Evolutionary conservation across 192 early-diverging fungal genomes (phyloP).

Genomic region (Mortierella alpina): DNA sequence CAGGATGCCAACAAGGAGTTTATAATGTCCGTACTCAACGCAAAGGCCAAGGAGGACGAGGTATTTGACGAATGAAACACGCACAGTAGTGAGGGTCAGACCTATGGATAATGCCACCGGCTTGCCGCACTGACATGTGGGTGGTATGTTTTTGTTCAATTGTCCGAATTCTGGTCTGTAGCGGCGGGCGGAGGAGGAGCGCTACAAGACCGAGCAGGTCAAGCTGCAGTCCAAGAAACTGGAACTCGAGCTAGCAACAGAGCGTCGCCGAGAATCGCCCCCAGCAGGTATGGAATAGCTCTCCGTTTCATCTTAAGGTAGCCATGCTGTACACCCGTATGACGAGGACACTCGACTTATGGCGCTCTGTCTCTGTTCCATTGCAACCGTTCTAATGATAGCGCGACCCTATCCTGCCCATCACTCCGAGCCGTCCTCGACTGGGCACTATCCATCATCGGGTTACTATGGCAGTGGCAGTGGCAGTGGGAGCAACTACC

Average conservation of each 20-base stretch:
- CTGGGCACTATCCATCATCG: conserved; percentile 16
- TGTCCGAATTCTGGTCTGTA: not conserved
- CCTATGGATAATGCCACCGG: not conserved
- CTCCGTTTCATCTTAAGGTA: too few species aligned
- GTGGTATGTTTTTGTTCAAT: not conserved
- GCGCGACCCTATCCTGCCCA: conserved; percentile 16
- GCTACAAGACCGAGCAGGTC: conserved; percentile 55
- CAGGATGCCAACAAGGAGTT: conserved; percentile 52
- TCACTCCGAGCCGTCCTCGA: conserved; percentile 6
- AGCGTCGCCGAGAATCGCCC: conserved; percentile 40
- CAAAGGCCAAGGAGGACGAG: conserved; percentile 53
- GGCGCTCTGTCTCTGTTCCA: too few species aligned
- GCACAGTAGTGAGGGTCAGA: not conserved
- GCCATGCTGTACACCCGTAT: too few species aligned
- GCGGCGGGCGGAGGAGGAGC: conserved; percentile 57
- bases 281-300: conserved; percentile 20
- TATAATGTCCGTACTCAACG: conserved; percentile 42
- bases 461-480: conserved; percentile 8
- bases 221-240: conserved; percentile 56
- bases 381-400: not conserved
- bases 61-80: conserved; percentile 1
- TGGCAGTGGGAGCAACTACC: not conserved
- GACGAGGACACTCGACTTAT: too few species aligned
- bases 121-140: not conserved
- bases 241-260: conserved; percentile 48